Evolutionary conservation across 371 early-diverging fungal genomes (phyloP).

Genomic region (Thermomucor indicae-seudaticae): DNA sequence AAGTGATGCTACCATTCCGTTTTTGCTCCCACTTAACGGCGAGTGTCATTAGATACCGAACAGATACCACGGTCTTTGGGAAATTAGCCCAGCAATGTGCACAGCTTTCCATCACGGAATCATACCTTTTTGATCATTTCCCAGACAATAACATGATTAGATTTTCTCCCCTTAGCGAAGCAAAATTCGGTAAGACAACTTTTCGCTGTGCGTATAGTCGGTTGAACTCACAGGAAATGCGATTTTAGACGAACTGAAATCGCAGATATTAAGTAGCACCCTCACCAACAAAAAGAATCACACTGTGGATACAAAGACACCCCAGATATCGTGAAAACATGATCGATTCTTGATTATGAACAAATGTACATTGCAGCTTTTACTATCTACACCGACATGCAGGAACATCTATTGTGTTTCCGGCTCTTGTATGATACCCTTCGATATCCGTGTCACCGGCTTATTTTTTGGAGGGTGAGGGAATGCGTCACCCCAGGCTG

Average conservation of each 20-base stretch:
- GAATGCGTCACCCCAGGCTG: slow-evolving; percentile 80
- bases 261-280: slow-evolving; percentile 42
- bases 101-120: slow-evolving; percentile 70
- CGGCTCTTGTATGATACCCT: no score
- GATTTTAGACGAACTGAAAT: slow-evolving; percentile 38
- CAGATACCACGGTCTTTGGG: slow-evolving; percentile 64
- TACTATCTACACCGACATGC: no score
- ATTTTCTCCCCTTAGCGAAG: slow-evolving; percentile 53
- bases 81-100: slow-evolving; percentile 80
- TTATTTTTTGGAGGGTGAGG: slow-evolving; percentile 71
- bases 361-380: no score
- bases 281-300: slow-evolving; percentile 17
- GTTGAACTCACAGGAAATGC: not conserved
- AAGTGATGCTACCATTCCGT: slow-evolving; percentile 8
- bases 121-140: slow-evolving; percentile 60
- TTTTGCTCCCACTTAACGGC: not conserved
- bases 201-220: not conserved
- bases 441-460: slow-evolving; percentile 28
- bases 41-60: slow-evolving; percentile 41
- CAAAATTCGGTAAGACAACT: slow-evolving; percentile 43
- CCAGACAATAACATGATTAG: slow-evolving; percentile 57
- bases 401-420: no score
- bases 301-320: not conserved
- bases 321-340: no score
- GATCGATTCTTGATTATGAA: no score